Conservation (phyloP, 83 land plant species). For the Diphasiastrum complanatum region DNA sequence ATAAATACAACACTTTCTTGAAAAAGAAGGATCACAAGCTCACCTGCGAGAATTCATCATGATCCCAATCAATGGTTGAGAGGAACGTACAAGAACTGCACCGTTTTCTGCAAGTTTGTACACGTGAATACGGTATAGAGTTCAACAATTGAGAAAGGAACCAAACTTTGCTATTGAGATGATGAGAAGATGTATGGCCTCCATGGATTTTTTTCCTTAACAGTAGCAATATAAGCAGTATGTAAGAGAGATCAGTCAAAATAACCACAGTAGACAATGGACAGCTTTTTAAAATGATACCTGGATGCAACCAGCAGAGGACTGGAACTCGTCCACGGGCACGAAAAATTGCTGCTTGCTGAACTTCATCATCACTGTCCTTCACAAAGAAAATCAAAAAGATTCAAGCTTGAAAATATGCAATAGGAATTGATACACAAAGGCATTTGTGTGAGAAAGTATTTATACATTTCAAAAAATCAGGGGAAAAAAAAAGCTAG, state of each 20-base stretch:
- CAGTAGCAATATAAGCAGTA: background rate
- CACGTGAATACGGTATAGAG: background rate
- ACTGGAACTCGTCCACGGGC: slow-evolving; percentile 77
- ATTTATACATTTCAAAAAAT: too few relatives aligned
- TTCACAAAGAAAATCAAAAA: background rate
- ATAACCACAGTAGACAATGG: background rate
- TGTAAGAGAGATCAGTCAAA: background rate
- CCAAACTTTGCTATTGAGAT: too few relatives aligned
- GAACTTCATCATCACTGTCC: slow-evolving; percentile 75
- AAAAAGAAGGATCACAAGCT: slow-evolving; percentile 1
- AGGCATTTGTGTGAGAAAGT: background rate
- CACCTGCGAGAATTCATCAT: slow-evolving; percentile 93
- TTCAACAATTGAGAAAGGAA: too few relatives aligned
- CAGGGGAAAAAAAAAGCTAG: too few relatives aligned
- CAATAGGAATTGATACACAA: slow-evolving; percentile 4
- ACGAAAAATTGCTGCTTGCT: slow-evolving; percentile 80
- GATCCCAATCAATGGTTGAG: slow-evolving; percentile 88
- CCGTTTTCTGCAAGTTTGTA: slow-evolving; percentile 66
- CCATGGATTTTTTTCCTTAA: too few relatives aligned
- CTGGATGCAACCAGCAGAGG: slow-evolving; percentile 83
- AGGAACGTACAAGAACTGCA: slow-evolving; percentile 95
- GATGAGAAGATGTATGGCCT: too few relatives aligned
- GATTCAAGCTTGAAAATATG: slow-evolving; percentile 5
- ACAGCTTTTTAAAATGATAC: slow-evolving; percentile 32
- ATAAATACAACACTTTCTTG: too few relatives aligned